Evolutionary conservation across 1,284 basidiomycete genomes (phyloP).

Genomic region (Polyporus tsugae): DNA sequence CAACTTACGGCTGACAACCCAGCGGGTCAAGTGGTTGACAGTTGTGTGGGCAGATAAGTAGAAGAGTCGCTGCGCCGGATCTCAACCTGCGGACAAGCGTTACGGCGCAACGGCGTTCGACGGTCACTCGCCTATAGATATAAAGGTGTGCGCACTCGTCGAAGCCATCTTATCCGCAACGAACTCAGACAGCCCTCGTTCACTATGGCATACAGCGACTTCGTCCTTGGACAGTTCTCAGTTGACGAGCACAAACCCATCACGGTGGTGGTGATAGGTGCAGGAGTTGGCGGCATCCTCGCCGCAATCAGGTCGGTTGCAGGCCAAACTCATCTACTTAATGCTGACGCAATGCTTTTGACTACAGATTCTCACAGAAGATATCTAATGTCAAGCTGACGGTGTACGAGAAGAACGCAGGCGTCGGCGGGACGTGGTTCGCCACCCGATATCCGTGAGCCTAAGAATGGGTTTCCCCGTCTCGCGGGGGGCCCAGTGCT

Average conservation of each 20-base stretch:
- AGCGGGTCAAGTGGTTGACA: no score
- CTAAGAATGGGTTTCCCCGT: conserved; percentile 14
- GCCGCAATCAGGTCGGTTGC: not conserved
- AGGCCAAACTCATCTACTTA: not conserved
- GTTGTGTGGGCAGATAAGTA: no score
- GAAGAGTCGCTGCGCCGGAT: not conserved
- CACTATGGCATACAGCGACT: not conserved
- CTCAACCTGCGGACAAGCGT: not conserved
- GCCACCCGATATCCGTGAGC: conserved; percentile 43
- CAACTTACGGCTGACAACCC: no score
- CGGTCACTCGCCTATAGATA: not conserved
- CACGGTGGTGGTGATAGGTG: conserved; percentile 58
- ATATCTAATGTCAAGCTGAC: conserved; percentile 60
- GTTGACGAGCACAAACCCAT: conserved; percentile 59
- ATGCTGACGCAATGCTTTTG: not conserved
- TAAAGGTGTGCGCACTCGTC: not conserved
- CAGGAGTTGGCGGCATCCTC: conserved; percentile 59
- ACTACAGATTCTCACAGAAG: conserved; percentile 55
- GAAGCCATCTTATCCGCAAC: not conserved
- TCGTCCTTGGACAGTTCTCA: conserved; percentile 40
- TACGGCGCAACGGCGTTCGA: not conserved
- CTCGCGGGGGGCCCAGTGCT: not conserved
- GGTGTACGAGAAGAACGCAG: conserved; percentile 64
- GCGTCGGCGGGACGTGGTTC: conserved; percentile 67
- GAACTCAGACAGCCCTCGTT: not conserved